Base-by-base conservation (phyloP, 1,139 yeast species). In the Blastobotrys illinoisensis region DNA sequence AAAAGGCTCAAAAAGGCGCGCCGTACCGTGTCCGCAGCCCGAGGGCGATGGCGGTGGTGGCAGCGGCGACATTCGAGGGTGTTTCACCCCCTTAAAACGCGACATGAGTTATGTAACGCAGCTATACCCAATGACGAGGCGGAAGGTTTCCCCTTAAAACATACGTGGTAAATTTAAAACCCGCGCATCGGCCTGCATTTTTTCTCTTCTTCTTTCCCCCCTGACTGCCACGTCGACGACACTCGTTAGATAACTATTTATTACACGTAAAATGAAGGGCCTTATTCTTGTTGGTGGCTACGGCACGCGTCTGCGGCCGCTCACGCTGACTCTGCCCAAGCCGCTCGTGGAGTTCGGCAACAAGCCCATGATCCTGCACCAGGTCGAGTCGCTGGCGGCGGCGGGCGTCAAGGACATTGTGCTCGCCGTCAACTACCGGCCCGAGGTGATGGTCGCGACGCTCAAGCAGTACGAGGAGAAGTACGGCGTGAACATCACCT, bases 331-430 rank as follows among this genome's bases (percentile, higher is more conserved):
- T 56, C 82, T 88, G 64, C 99, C 99, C 74, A 95, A 95, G 79
- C 99, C 99, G 54, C 81, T 95, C 75, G 99, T 95, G 62, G 99
- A 95, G 77, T 93, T 93, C 69, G 99, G 90, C 73, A 93, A 93
- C 87, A 88, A 95, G 79, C 98, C 99, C 69, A 74, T 74, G 77
- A 74, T 74, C 56, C 79, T 89, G 69, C 99, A 95, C 75, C 99
- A 95, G 79, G 90, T 95, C 71, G 98, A 93, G 79, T 97, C 98
- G 54, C 81, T 95, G 64, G 97, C 99, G 60, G 85, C 86, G 62
- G 99, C 99, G 66, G 99, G 99, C 72, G 97, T 93, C 72, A 95
- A 97, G 60, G 99, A 95, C 75, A 91, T 95, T 68, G 99, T 95
- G 52, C 79, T 95, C 67, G 99, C 99, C 60, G 99, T 95, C 67